A percentile compares a stretch with the other conserved stretches of the same genome.
These are phyloP conservation scores for Sclerotinia subarctica DNA, from an alignment of 2,329 filamentous ascomycete genomes.

Conservation along the genomic window DNA sequence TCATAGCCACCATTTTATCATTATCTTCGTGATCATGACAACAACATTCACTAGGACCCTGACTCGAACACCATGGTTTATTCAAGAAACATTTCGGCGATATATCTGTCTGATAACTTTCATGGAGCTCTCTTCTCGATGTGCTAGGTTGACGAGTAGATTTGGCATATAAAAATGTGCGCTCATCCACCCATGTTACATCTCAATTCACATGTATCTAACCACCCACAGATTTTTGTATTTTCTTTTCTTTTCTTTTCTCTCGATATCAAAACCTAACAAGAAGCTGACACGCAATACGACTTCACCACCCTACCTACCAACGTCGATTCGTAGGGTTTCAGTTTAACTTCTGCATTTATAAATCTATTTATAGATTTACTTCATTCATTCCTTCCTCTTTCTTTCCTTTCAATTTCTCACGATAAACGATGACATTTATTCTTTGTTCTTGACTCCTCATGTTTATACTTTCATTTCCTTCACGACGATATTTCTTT, in stretches of 20 bases:
- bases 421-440: background rate
- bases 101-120: background rate
- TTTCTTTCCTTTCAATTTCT: background rate
- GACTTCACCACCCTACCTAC: background rate
- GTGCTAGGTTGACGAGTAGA: background rate
- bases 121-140: background rate
- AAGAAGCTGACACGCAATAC: background rate
- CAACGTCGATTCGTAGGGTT: background rate
- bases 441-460: background rate
- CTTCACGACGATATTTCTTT: background rate
- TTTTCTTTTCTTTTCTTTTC: background rate
- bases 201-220: background rate
- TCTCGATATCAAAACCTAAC: background rate
- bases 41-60: no score
- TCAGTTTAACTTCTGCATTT: background rate
- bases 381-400: background rate
- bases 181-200: no score
- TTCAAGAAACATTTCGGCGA: no score
- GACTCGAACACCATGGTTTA: background rate
- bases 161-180: background rate
- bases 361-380: background rate
- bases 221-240: background rate
- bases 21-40: background rate
- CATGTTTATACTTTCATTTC: background rate
- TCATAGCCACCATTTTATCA: background rate